Percentiles rank a stretch among this genome's conserved stretches.
phyloP scores from a whole-genome alignment of 2,329 filamentous ascomycete genomes.

The Neoascochyta sp. region DNA sequence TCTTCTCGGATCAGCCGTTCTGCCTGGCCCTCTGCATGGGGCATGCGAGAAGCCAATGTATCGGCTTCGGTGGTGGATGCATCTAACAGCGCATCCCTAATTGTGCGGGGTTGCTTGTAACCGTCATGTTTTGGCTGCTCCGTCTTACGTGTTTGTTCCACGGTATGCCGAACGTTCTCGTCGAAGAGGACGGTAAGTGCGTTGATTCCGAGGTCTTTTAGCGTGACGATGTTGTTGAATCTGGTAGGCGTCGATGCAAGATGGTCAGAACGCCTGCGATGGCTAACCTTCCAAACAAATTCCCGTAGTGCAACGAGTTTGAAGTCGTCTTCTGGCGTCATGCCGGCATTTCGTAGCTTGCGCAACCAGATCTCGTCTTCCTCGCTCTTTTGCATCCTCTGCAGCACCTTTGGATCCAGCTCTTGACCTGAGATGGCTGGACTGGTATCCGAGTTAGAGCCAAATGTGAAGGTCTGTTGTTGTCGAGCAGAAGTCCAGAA shows the following conservation, averaged over 20 bases:
- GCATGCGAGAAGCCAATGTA: conserved; percentile 48
- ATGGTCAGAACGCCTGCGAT: conserved; percentile 61
- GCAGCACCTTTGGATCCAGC: conserved; percentile 55
- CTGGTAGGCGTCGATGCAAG: conserved; percentile 39
- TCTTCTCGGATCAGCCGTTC: conserved; percentile 33
- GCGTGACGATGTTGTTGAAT: conserved; percentile 67
- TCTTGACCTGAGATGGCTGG: conserved; percentile 57
- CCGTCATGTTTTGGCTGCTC: conserved; percentile 32
- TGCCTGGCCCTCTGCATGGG: conserved; percentile 40
- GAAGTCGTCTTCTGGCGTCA: conserved; percentile 78
- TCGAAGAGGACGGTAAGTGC: conserved; percentile 93
- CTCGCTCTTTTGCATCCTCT: conserved; percentile 69
- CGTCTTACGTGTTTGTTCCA: conserved; percentile 34
- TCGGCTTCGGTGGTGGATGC: conserved; percentile 85
- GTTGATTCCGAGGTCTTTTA: conserved; percentile 72
- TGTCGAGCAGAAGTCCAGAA: conserved; percentile 82
- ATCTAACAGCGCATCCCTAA: conserved; percentile 85
- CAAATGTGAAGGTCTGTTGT: conserved; percentile 66
- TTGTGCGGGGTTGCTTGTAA: conserved; percentile 61
- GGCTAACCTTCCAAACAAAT: conserved; percentile 84
- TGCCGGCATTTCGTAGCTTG: conserved; percentile 77
- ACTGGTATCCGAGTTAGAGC: conserved; percentile 53
- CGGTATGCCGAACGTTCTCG: conserved; percentile 55
- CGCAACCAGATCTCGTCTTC: conserved; percentile 94
- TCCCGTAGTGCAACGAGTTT: conserved; percentile 83